Evolutionary conservation across 495 filamentous ascomycete genomes (phyloP).

Genomic region (Staphylotrichum tortipilum): DNA sequence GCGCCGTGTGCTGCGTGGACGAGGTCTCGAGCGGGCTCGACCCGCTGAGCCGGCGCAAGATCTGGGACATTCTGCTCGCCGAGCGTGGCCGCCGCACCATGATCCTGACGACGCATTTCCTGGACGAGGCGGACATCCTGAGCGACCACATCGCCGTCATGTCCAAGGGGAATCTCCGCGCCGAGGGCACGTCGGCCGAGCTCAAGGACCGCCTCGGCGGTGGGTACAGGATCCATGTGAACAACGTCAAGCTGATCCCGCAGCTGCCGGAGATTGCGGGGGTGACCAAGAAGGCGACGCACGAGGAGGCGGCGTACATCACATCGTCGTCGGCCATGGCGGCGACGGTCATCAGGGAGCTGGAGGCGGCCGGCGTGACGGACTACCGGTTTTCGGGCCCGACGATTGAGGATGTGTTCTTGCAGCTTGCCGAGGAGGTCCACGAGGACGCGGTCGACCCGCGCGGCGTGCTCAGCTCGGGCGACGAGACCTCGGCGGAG

Average conservation of each 20-base stretch:
- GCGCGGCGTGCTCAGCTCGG: conserved; percentile 11
- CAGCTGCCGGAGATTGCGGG: conserved; percentile 46
- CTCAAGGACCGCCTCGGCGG: conserved; percentile 61
- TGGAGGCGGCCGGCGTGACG: conserved; percentile 53
- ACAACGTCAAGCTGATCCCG: conserved; percentile 37
- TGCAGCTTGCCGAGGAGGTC: conserved; percentile 69
- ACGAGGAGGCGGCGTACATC: conserved; percentile 63
- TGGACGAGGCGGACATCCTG: conserved; percentile 70
- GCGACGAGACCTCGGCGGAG: conserved; percentile 21
- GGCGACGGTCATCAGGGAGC: conserved; percentile 52
- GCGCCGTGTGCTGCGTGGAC: conserved; percentile 76
- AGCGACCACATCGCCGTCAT: conserved; percentile 72
- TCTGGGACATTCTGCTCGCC: conserved; percentile 81
- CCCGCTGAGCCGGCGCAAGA: conserved; percentile 68
- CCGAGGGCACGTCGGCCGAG: conserved; percentile 67
- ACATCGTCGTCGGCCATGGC: conserved; percentile 54
- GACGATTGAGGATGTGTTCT: conserved; percentile 81
- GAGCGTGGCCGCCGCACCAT: conserved; percentile 71
- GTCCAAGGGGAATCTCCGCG: conserved; percentile 61
- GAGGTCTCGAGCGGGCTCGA: conserved; percentile 80
- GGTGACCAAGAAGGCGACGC: conserved; percentile 47
- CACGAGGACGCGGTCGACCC: conserved; percentile 20
- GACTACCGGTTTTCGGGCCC: conserved; percentile 75
- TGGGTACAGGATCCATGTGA: conserved; percentile 70
- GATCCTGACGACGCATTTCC: conserved; percentile 76